Conservation (phyloP, 306 rosid species). For the Spatholobus suberectus region DNA sequence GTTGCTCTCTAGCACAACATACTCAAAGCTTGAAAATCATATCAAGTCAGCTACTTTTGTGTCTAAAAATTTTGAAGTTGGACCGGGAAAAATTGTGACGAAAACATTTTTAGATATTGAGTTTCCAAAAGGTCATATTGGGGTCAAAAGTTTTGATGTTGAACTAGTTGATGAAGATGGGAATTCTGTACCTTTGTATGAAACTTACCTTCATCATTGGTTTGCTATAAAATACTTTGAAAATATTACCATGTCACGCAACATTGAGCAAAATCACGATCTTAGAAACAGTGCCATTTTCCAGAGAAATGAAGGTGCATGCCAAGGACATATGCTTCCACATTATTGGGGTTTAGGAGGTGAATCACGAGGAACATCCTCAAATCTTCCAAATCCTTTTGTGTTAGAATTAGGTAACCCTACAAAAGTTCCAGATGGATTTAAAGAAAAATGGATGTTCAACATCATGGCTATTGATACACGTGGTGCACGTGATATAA, state of each 20-base stretch:
- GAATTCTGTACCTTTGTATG: not conserved
- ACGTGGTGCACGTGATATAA: no score
- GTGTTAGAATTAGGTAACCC: not conserved
- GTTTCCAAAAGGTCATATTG: slow-evolving; percentile 34
- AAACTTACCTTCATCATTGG: slow-evolving; percentile 3
- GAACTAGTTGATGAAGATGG: slow-evolving; percentile 31
- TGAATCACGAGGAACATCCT: not conserved
- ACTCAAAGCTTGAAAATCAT: not conserved
- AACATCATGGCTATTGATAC: no score
- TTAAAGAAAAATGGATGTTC: no score
- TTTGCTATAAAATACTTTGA: not conserved
- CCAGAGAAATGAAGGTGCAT: not conserved
- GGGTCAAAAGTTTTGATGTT: slow-evolving; percentile 31
- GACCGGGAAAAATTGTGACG: not conserved
- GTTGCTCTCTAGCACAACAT: not conserved
- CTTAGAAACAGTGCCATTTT: not conserved
- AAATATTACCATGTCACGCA: not conserved
- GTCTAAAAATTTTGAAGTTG: not conserved
- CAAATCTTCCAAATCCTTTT: not conserved
- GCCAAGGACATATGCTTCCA: not conserved
- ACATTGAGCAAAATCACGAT: not conserved
- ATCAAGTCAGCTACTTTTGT: slow-evolving; percentile 16
- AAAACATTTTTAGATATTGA: not conserved
- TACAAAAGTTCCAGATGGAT: not conserved
- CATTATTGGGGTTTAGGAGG: not conserved